Evolutionary conservation across 441 rosid genomes (phyloP), one percentile per base, ranked within the genome.

Genomic region (Erysimum cheiri): DNA sequence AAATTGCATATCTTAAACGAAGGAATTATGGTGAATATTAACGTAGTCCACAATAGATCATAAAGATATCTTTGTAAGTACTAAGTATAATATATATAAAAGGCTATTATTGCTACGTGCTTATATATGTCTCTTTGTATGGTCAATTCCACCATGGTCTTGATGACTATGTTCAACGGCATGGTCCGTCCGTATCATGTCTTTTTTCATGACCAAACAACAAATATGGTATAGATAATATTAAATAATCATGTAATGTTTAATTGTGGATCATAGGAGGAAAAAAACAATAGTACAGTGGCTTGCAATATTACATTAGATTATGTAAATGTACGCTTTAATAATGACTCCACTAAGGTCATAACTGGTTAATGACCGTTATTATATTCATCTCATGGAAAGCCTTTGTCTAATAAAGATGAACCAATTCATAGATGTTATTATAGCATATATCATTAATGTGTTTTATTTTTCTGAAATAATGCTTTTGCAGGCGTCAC

Each of bases 71-170:
- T 14, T 37, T 37, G 13, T 19, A 58, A 64, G 14, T 40, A 14
- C 1, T 41, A 41, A 22, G 24, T 29, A 49, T 12, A 28, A 49
- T 12, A 28, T 9, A 5, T 19, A 49, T 8, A 2, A 31, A 54
- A 52, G 12, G 33, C 31, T 61, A 68, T 74, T 74, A 74, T 74
- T 67, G 73, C 36, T 74, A 67, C 73, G 65, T 69, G 74, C 70
- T 47, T 29, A 15, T 46, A 37, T 74, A 44, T 75, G 70, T 69
- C 74, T 63, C 60, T 62, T 62, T 69, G 74, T 59, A 49, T 69
- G 29, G 60, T 69, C 70, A 75, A 56, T 31, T 62, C 50, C 53
- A 74, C 65, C 15, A 62, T 60, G 47, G 54, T 69, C 70, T 75
- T 48, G 66, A 75, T 69, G 44, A 48, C 66, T 69, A 69, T 75